Evolutionary conservation across 139 green algal genomes (phyloP).

Genomic region (Tetraselmis striata): DNA sequence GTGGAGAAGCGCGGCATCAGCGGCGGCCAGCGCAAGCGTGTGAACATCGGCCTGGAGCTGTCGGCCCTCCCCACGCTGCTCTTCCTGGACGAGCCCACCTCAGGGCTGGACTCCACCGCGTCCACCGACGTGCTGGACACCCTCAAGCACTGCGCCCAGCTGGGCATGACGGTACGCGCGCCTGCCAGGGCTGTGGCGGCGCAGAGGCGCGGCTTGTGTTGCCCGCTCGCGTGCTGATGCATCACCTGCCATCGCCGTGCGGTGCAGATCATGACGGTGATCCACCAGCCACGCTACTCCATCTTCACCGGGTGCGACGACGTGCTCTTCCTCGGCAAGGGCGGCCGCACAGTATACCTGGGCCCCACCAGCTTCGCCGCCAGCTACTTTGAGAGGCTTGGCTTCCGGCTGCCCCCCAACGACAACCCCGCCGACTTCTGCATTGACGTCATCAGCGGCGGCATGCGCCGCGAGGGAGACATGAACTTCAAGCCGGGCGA

Average conservation of each 20-base stretch:
- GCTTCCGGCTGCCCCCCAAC: conserved; percentile 49
- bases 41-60: conserved; percentile 74
- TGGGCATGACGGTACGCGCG: conserved; percentile 69
- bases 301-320: conserved; percentile 71
- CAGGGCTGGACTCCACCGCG: conserved; percentile 54
- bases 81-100: conserved; percentile 67
- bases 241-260: neutral
- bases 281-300: conserved; percentile 68
- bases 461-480: conserved; percentile 15
- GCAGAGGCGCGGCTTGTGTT: too few relatives aligned
- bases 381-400: conserved; percentile 44
- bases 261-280: conserved; percentile 45
- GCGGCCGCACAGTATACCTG: conserved; percentile 47
- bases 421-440: conserved; percentile 63
- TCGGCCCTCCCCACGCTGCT: conserved; percentile 56
- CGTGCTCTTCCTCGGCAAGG: conserved; percentile 62
- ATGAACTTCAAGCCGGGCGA: conserved; percentile 34
- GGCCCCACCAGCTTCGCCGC: conserved; percentile 39
- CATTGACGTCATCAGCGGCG: conserved; percentile 52
- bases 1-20: conserved; percentile 46
- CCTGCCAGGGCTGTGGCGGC: too few relatives aligned
- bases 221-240: too few relatives aligned
- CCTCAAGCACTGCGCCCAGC: conserved; percentile 29
- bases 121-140: conserved; percentile 61
- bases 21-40: conserved; percentile 76